Evolutionary conservation across 306 rosid genomes (phyloP).

Genomic region (Vigna trinervia): DNA sequence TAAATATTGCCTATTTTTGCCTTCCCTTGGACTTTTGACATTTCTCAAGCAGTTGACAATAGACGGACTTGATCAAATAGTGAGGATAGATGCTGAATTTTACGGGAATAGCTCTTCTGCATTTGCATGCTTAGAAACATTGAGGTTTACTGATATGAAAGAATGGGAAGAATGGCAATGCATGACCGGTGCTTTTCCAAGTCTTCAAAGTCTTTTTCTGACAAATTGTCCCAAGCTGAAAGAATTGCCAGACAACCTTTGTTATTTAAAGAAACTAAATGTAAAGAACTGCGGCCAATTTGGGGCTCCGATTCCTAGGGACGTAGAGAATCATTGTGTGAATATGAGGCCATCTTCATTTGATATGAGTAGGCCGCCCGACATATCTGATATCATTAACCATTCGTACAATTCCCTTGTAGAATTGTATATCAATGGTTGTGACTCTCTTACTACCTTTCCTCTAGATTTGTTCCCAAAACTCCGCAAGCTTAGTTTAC

Average conservation of each 20-base stretch:
- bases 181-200: not conserved
- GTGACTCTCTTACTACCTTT: not conserved
- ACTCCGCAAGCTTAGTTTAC: not conserved
- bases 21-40: not conserved
- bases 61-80: not conserved
- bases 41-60: not conserved
- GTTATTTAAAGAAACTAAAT: fast-evolving
- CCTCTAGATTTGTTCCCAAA: not conserved
- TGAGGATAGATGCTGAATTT: not conserved
- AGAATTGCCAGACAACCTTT: not conserved
- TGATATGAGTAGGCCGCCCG: not conserved
- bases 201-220: not conserved
- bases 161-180: constrained; percentile 17
- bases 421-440: not conserved
- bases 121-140: not conserved
- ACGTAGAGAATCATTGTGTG: fast-evolving
- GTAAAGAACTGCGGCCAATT: not conserved
- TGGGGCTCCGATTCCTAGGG: not conserved
- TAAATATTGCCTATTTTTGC: not conserved
- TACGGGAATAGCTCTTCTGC: not conserved
- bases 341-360: not conserved
- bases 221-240: not conserved
- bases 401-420: not conserved
- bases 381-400: not conserved
- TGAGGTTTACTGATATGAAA: not conserved